Evolutionary conservation across 169 alveolate genomes (phyloP), one percentile per base, ranked within the genome.

Genomic region (Plasmodium falciparum): DNA sequence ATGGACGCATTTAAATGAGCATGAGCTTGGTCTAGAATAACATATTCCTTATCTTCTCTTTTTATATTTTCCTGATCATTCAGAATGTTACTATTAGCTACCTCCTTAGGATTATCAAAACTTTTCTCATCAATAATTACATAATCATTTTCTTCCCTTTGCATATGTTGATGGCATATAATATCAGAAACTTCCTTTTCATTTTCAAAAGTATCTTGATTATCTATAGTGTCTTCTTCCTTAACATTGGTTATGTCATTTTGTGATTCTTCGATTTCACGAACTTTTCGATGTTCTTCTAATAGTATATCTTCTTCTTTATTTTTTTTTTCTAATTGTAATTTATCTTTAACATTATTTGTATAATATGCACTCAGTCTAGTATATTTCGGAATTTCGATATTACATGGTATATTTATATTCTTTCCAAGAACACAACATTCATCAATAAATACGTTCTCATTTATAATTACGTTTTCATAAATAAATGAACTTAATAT

Each of bases 371-470:
- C 73, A 39, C 91, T 83, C 20, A 83, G 24, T 29, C 91, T 26
- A 45, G 83, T 83, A 52, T 83, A 63, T 24, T 69, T 69, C 0
- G 29, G 22, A 17, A 83, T 69, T 56, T 70, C 26, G 8, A 50
- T 11, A 3, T 20, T 63, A 9, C 49, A 15, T 1, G 91, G 91
- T 24, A 83, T 83, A 49, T 83, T 67, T 58, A 69, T 83, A 69
- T 83, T 39, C 59, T 22, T 83, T 17, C 91, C 91, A 49, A 83
- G 29, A 12, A 83, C 73, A 52, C 91, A 83, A 13, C 91, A 69
- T 70, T 83, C 91, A 61, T 83, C 83, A 67, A 83, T 69, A 72
- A 39, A 50, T 17, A 45, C 91, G 43, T 72, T 29, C 4, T 83
- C 52, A 50, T 83, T 83, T 22, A 83, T 69, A 39, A 56, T 22